Percentiles rank a stretch among this genome's conserved stretches.
phyloP scores from a whole-genome alignment of 176 grass and related monocot genomes.

The Eragrostis nindensis region DNA sequence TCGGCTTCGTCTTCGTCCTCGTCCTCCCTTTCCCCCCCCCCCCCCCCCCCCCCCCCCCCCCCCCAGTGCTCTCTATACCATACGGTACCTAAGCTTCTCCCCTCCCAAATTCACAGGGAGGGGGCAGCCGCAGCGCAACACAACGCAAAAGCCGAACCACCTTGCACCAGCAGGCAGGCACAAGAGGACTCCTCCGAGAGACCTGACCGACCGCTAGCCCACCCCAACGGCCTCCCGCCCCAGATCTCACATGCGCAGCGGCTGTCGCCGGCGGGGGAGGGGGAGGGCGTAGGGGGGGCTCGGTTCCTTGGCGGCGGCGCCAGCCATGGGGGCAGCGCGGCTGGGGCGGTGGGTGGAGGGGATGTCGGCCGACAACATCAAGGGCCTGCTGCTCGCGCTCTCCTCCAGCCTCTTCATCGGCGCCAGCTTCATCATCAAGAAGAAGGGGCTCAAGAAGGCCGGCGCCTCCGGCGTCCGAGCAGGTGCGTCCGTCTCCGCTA shows the following conservation, averaged over 20 bases:
- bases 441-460: slow-evolving; percentile 98
- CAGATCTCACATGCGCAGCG: slow-evolving; percentile 60
- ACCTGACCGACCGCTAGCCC: background rate
- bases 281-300: no score
- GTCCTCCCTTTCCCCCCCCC: background rate
- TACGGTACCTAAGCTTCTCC: slow-evolving; percentile 25
- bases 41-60: no score
- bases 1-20: slow-evolving; percentile 7
- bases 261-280: background rate
- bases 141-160: slow-evolving; percentile 1
- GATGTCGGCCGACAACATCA: slow-evolving; percentile 98
- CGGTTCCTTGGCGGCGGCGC: background rate
- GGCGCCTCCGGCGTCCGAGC: slow-evolving; percentile 85
- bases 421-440: slow-evolving; percentile 99
- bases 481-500: slow-evolving; percentile 48
- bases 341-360: slow-evolving; percentile 82
- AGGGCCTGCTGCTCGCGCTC: slow-evolving; percentile 89
- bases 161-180: background rate
- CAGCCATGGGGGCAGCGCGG: slow-evolving; percentile 32
- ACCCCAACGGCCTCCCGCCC: background rate
- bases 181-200: no score
- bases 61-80: slow-evolving; percentile 17
- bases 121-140: background rate
- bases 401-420: slow-evolving; percentile 98
- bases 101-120: background rate